Base-by-base conservation (phyloP, 352 stramenopile species). In the Globisporangium viniferum region DNA sequence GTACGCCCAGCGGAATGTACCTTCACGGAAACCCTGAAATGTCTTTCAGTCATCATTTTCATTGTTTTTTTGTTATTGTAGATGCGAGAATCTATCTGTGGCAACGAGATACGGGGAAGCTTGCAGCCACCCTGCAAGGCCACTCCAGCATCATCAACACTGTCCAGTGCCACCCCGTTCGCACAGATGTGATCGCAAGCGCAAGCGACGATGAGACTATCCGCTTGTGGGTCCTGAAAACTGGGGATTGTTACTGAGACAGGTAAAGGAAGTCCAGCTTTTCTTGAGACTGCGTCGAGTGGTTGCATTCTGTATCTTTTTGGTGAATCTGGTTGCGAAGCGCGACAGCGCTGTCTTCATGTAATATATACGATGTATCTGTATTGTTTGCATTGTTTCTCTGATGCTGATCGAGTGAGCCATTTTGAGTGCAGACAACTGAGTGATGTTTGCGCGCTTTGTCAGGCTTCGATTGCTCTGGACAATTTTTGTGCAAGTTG, bases 201-300 rank as follows among this genome's bases (percentile, higher is more conserved):
- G 85, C 83, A 58, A 91, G 84, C 39, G 87, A 94, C 67, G 87
- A 94, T 57, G 83, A 91, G 55, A 93, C 84, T 2, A 66, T 94
- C 22, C 78, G 76, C 2, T 12, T 88, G 8, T 88, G 80, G 80
- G 59, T 56, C 5, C 64, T 88, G 9, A 75, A 60, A 27, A 10
- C 22, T 2, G 33, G 27, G 3, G 22, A 62, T 27, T 15, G 48
- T 10, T 31, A 31, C 31, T 61, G 56, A 61, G 18, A 2, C 14
- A n/a, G 49, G 20, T 29, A 22, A 58, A 41, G 60, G 58, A 41
- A 27, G 27, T 33, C 29, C 29, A 66, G 24, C 22, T 31, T n/a
- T 5, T 39, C 15, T 14, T 14, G 15, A 22, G 15, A 15, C 53
- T 58, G 24, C 35, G 18, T 22, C n/a, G 53, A 39, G 53, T 51